Percentiles rank a stretch among this genome's conserved stretches.
phyloP scores from a whole-genome alignment of 2,329 filamentous ascomycete genomes.

The Venturia pyrina region DNA sequence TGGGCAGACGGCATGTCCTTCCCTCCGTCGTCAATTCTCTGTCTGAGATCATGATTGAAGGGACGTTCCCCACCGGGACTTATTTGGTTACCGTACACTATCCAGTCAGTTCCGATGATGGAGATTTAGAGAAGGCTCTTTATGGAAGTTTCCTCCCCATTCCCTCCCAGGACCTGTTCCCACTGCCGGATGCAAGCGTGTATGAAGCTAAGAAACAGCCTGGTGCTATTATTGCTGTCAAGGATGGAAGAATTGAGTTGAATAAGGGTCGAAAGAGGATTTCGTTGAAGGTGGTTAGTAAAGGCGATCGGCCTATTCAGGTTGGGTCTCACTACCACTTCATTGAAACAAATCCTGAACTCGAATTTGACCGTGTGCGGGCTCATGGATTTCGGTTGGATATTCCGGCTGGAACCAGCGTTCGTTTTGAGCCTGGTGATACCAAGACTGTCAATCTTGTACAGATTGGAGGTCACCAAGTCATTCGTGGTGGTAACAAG shows the following conservation, averaged over 20 bases:
- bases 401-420: conserved; percentile 81
- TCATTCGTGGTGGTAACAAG: conserved; percentile 77
- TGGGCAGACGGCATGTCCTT: conserved; percentile 83
- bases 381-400: conserved; percentile 82
- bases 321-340: conserved; percentile 94
- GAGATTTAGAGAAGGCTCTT: conserved; percentile 73
- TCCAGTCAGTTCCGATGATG: conserved; percentile 77
- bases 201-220: conserved; percentile 62
- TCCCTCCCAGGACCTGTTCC: conserved; percentile 59
- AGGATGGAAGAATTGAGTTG: conserved; percentile 55
- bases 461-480: conserved; percentile 69
- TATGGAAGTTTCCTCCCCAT: conserved; percentile 88
- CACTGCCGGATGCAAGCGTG: conserved; percentile 50
- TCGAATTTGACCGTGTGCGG: conserved; percentile 75
- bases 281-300: conserved; percentile 67
- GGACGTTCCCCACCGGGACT: conserved; percentile 81
- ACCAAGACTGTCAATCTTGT: conserved; percentile 83
- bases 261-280: conserved; percentile 68
- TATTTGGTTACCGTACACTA: conserved; percentile 93
- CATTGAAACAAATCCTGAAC: conserved; percentile 82
- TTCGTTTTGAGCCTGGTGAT: conserved; percentile 90
- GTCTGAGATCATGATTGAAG: conserved; percentile 82
- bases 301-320: conserved; percentile 82
- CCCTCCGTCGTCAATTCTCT: conserved; percentile 73
- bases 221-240: conserved; percentile 67